Evolutionary conservation across 257 asterid species (phyloP), one percentile per base, ranked within the genome.

Genomic region (Solanum appendiculatum): DNA sequence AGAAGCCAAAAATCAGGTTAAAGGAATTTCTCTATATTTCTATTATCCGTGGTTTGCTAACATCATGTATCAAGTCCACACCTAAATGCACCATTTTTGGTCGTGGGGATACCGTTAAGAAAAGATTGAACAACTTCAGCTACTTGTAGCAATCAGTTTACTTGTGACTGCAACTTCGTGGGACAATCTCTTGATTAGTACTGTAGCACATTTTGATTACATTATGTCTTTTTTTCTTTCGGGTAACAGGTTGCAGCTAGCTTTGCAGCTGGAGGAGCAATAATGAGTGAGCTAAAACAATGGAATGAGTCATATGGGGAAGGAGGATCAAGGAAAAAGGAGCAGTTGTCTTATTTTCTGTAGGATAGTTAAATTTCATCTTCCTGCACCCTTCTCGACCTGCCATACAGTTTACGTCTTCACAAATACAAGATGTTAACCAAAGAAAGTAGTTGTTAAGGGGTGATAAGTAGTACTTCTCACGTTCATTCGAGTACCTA

Each of bases 281-380:
- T 92, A 91, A 94, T 93, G 98, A 64, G 88, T 0, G 98, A 93
- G 89, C 90, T 94, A 91, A 92, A 92, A 89, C 96, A 94, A 73
- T 96, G 98, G 98, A 94, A 94, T 83, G 93, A 92, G 20, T 87
- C 86, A 36, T 94, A 92, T 7, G 98, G 98, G 8, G 98, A 93
- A 91, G 98, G 98, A 48, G 98, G 96, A 90, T 91, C 96, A 5
- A 91, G 98, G 93, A 95, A 95, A 91, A 92, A 92, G 92, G 97
- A 95, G 80, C 96, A 93, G 68, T 92, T 95, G 9, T 90, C 96
- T 60, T 95, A 95, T 91, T 95, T 95, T 92, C 86, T 95, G 89
- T 95, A 89, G 90, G 46, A 48, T 20, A 69, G 85, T 44, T 81
- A 1, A 23, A 81, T 81, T 18, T 48, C 31, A 33, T 48, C 31